Base-by-base conservation (phyloP, 805 yeast genomes). In the Barnettozyma sucrosica region DNA sequence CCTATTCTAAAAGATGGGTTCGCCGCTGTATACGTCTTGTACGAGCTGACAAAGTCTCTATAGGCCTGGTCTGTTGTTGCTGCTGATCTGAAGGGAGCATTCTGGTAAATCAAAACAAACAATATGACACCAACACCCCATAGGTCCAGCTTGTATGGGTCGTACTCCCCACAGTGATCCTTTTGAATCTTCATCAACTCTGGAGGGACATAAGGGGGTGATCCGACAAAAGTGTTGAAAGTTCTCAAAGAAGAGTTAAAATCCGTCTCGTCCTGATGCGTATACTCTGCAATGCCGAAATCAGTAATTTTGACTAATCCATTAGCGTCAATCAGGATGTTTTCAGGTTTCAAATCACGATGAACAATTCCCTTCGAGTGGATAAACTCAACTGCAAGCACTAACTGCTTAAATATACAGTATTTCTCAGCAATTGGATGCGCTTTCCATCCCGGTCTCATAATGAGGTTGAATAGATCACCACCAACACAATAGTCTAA, bases 141-240 rank as follows among this genome's bases (percentile, higher is more conserved):
- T 58, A 71, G 67, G 65, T 85, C 95, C 72, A 84, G 77, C 51
- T 74, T 72, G 56, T 79, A 80, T 0, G 89, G 85, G 59, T 83
- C 78, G 64, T 80, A 81, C 5, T 75, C 65, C 25, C 61, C 58
- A 19, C 55, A 62, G 44, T 62, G 58, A 46, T 63, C 57, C 8
- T 58, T 46, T 46, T 60, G 65, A 34, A 68, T 75, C 50, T 70
- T 72, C 52, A 77, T 67, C 14, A 84, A 86, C 64, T 85, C 93
- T 2, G 95, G 93, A 5, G 92, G 80, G 11, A 83, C 78, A 63
- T 83, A 85, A 1, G 93, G 93, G 4, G 93, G 88, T 1, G 90
- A 83, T 2, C 95, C 93, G 38, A 84, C 83, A 61, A 76, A 75
- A 2, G 79, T 68, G 37, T 74, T 67, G 34, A 67, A 65, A 26